Evolutionary conservation across 345 rosid genomes (phyloP).

Genomic region (Hibiscus trionum): DNA sequence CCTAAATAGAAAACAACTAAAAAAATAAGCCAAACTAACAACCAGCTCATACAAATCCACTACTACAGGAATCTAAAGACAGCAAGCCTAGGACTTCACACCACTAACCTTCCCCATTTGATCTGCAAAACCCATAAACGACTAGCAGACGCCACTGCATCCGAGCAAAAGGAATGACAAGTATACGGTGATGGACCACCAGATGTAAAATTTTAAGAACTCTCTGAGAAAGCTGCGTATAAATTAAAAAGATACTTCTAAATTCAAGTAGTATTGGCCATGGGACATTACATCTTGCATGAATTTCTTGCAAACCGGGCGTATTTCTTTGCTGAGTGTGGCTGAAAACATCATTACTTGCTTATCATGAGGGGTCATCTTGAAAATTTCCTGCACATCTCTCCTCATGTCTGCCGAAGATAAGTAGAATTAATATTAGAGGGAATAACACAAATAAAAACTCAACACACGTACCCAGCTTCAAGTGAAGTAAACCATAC

Average conservation of each 20-base stretch:
- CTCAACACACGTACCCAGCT: neutral
- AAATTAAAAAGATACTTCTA: slow-evolving; percentile 41
- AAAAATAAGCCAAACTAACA: neutral
- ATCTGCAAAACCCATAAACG: slow-evolving; percentile 12
- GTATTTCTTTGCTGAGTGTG: slow-evolving; percentile 98
- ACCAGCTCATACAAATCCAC: neutral
- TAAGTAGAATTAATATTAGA: neutral
- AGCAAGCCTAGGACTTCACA: neutral
- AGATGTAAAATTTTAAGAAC: slow-evolving; percentile 1
- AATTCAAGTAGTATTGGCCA: slow-evolving; percentile 54
- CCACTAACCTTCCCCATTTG: slow-evolving; percentile 10
- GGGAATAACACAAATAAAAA: neutral
- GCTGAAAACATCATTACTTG: slow-evolving; percentile 99
- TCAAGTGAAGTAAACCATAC: neutral
- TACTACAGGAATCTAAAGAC: neutral
- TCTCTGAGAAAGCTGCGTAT: slow-evolving; percentile 32
- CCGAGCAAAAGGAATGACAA: slow-evolving; percentile 8
- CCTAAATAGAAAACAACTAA: neutral
- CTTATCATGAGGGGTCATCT: slow-evolving; percentile 98
- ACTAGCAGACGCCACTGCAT: slow-evolving; percentile 11
- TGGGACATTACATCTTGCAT: slow-evolving; percentile 99
- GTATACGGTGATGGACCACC: neutral
- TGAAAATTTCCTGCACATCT: slow-evolving; percentile 97
- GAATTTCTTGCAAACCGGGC: slow-evolving; percentile 98
- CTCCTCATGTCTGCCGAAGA: slow-evolving; percentile 74